Conservation (phyloP, 2,329 filamentous ascomycete genomes). For the Colletotrichum aenigma region DNA sequence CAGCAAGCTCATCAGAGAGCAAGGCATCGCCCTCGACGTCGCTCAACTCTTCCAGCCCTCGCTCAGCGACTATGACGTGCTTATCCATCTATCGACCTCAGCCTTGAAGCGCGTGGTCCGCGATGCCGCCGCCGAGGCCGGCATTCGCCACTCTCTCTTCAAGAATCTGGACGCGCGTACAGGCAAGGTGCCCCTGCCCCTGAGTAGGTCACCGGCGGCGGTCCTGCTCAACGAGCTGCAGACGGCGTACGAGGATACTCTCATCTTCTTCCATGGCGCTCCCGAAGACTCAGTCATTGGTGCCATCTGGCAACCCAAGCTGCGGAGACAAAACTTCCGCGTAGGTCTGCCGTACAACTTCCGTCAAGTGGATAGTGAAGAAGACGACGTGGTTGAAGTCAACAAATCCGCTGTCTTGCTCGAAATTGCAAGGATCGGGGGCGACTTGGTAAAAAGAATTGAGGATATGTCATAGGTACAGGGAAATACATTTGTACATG, state of each 20-base stretch:
- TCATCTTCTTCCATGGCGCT: conserved; percentile 81
- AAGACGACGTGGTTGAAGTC: conserved; percentile 59
- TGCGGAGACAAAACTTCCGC: conserved; percentile 66
- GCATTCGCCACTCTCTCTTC: conserved; percentile 58
- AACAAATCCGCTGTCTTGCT: conserved; percentile 71
- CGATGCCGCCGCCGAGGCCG: conserved; percentile 38
- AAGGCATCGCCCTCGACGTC: conserved; percentile 58
- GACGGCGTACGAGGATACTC: conserved; percentile 66
- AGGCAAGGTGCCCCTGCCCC: conserved; percentile 44
- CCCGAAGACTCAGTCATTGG: conserved; percentile 59
- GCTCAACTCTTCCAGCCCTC: conserved; percentile 74
- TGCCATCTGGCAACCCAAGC: conserved; percentile 62
- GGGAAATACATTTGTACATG: not conserved
- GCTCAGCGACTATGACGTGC: conserved; percentile 81
- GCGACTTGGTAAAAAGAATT: conserved; percentile 70
- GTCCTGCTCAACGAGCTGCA: conserved; percentile 72
- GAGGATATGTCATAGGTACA: conserved; percentile 43
- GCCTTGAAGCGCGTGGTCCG: conserved; percentile 46
- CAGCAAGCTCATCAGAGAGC: conserved; percentile 60
- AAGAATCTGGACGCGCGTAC: conserved; percentile 78
- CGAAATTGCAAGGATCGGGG: conserved; percentile 74
- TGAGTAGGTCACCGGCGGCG: conserved; percentile 64
- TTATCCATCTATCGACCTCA: conserved; percentile 72
- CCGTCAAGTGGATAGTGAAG: conserved; percentile 29
- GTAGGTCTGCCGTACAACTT: conserved; percentile 72